Base-by-base conservation (phyloP, 768 basidiomycete species). In the Pleurotus sapidus region DNA sequence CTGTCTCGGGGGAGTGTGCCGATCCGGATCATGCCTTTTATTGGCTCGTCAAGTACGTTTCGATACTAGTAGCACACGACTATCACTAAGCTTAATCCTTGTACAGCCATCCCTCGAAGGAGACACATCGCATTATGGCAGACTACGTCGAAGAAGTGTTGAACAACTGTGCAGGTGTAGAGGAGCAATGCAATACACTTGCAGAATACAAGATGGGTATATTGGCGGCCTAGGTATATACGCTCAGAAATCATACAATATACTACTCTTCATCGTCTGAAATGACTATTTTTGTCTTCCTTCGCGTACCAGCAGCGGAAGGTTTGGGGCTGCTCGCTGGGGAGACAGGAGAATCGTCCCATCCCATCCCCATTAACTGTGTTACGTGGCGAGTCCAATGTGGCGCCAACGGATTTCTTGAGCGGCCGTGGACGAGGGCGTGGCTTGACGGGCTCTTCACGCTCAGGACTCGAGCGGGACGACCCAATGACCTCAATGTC, bases 11-110 rank as follows among this genome's bases (percentile, higher is more conserved):
- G 2, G 55, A 60, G 57, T 80, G 79, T 56, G 27, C 55, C 46
- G 77, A 80, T 51, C 75, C 77, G 2, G 77, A 78, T 37, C 79
- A 78, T 61, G 73, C 73, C 48, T 84, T 83, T 58, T 81, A 82
- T 61, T 83, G 81, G 77, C 77, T 83, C 20, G 66, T 68, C 39
- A 74, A 76, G 82, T 82, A 57, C 48, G 77, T 66, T 25, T n/a
- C 25, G 14, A 30, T 56, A 8, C 37, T 20, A n/a, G n/a, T n/a
- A 15, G n/a, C 24, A 17, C 54, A 17, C 54, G 63, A 23, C 54
- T 50, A 7, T n/a, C 30, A 34, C 30, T 34, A 34, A 34, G 30
- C 30, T 34, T 34, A 8, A 34, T 34, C 9, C 8, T 34, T 34
- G 5, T 5, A 23, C 57, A 81, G 81, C 4, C 80, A 83, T 59